Base-by-base conservation (phyloP, 1,139 yeast species). In the Diutina scorzettiae region DNA sequence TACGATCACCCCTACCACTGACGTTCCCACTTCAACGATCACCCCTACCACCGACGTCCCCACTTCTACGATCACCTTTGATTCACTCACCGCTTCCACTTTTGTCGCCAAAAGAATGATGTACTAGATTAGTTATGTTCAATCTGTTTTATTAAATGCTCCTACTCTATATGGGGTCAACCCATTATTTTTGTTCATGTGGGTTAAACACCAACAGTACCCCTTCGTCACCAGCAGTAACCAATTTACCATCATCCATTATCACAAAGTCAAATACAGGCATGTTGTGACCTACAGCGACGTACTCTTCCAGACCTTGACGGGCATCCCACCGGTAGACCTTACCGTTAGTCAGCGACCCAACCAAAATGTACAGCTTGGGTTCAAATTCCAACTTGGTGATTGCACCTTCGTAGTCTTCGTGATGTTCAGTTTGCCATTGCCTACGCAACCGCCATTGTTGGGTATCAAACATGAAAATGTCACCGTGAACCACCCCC, bases 211-310 rank as follows among this genome's bases (percentile, higher is more conserved):
- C 75, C 51, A 91, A 67, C 6, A 95, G 78, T 29, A 91, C 96
- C 50, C 95, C 96, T 59, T 91, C 98, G 58, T 91, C 98, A 48
- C 97, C 97, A n/a, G 96, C 98, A 23, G 96, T 85, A 34, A 87
- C 73, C 42, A 93, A 56, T 55, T 81, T 78, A 34, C 85, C 89
- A 39, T 72, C 63, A n/a, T 76, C 76, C 33, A 68, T 57, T 40
- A 78, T 53, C 12, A 81, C 76, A 58, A 89, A 87, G 53, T 87
- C 96, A 47, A 91, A 71, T 12, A 91, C 79, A 45, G 97, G 97
- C 82, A 85, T 84, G 58, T 82, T 84, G 60, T 91, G 98, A 19
- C 98, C 99, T 40, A 76, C 77, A 49, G 94, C 94, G 30, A 70
- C 81, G 64, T 81, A 83, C 43, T 81, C 59, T 50, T 76, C 79